These are phyloP conservation scores for Mortierella sp. DNA, from an alignment of 371 early-diverging fungal species.

Conservation along the genomic window DNA sequence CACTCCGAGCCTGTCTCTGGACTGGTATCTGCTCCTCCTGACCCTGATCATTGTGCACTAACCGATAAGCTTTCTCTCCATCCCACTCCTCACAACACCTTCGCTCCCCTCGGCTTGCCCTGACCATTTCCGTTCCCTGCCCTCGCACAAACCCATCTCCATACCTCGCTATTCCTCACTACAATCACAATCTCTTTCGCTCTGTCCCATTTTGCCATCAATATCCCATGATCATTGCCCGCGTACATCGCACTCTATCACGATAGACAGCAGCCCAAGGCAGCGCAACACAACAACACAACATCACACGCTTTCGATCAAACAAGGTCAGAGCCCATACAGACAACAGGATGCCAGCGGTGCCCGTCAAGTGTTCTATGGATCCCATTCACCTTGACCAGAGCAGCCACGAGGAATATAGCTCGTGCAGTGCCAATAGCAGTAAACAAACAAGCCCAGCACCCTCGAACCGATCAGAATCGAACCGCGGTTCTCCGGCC, in stretches of 20 bases:
- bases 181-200: no score
- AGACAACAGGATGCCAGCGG: conserved; percentile 23
- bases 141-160: no score
- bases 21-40: neutral
- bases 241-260: conserved; percentile 4
- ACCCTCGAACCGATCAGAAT: conserved; percentile 30
- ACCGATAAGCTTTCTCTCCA: conserved; percentile 4
- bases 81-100: conserved; percentile 4
- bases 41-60: neutral
- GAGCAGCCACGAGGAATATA: conserved; percentile 21
- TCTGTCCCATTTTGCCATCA: neutral
- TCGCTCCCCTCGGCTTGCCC: neutral
- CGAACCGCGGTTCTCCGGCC: conserved; percentile 22
- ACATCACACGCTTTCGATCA: neutral
- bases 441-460: conserved; percentile 45
- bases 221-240: neutral
- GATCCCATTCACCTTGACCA: conserved; percentile 15
- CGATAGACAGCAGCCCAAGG: neutral
- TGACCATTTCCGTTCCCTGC: no score
- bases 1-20: no score
- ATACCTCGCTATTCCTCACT: no score
- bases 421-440: conserved; percentile 19
- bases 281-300: conserved; percentile 1
- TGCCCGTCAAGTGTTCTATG: conserved; percentile 25
- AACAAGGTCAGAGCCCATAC: neutral